Percentiles rank a stretch among this genome's conserved stretches.
These are phyloP conservation scores for Coniosporium tulheliwenetii DNA, from an alignment of 2,329 filamentous ascomycete species.

Conservation along the genomic window DNA sequence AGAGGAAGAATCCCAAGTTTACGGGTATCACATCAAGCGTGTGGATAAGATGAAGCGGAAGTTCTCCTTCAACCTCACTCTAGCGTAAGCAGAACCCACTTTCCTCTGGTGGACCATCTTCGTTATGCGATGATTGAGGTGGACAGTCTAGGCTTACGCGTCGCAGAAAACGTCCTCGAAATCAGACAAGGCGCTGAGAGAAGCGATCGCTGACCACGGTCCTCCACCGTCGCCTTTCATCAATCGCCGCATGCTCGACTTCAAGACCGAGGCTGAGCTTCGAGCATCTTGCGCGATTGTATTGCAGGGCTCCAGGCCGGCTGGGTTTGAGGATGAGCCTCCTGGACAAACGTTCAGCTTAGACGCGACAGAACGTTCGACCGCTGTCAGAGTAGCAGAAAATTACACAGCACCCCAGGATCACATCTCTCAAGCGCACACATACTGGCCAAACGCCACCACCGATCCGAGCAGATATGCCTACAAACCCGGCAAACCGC, in stretches of 20 bases:
- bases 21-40: too few relatives aligned
- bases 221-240: slow-evolving; percentile 25
- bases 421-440: slow-evolving; percentile 2
- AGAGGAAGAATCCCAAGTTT: too few relatives aligned
- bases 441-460: slow-evolving; percentile 1
- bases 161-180: slow-evolving; percentile 11
- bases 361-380: slow-evolving; percentile 2
- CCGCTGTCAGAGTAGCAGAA: slow-evolving; percentile 2
- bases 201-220: slow-evolving; percentile 11
- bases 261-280: slow-evolving; percentile 26
- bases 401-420: neutral
- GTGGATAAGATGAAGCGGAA: too few relatives aligned
- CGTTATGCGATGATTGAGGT: too few relatives aligned
- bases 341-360: neutral
- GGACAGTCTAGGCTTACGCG: slow-evolving; percentile 2
- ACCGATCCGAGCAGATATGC: slow-evolving; percentile 12
- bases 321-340: slow-evolving; percentile 14
- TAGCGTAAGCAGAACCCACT: too few relatives aligned
- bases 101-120: too few relatives aligned
- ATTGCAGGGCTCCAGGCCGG: slow-evolving; percentile 20
- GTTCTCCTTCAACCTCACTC: too few relatives aligned
- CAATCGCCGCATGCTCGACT: slow-evolving; percentile 25
- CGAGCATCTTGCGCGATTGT: slow-evolving; percentile 29
- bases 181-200: slow-evolving; percentile 12
- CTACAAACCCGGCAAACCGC: slow-evolving; percentile 10